Percentiles rank a stretch among this genome's conserved stretches.
phyloP scores from a whole-genome alignment of 2,329 filamentous ascomycete species.

The Scedosporium dehoogii region DNA sequence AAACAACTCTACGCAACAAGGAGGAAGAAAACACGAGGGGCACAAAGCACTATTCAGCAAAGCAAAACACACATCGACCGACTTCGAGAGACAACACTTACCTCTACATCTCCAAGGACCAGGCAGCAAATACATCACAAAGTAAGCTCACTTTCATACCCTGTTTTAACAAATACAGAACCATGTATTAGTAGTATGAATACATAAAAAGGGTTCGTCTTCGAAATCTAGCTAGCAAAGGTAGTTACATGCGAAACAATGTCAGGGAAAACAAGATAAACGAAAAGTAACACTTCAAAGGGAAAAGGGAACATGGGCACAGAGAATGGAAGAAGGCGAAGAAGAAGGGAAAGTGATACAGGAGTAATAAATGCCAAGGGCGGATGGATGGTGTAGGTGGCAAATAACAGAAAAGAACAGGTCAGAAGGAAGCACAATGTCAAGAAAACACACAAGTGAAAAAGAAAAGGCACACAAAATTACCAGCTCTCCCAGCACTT shows the following conservation, averaged over 20 bases:
- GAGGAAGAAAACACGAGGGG: too few species aligned
- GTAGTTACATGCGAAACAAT: neutral
- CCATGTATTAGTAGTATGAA: neutral
- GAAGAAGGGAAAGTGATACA: neutral
- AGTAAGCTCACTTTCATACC: too few species aligned
- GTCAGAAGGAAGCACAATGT: neutral
- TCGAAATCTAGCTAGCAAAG: neutral
- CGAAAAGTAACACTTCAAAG: neutral
- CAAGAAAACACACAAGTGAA: neutral
- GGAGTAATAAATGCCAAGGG: neutral
- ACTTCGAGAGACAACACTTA: too few species aligned
- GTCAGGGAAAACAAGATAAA: neutral
- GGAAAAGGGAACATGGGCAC: neutral
- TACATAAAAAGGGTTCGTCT: neutral
- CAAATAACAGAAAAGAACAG: constrained; percentile 2
- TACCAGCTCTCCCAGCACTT: neutral
- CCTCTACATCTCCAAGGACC: too few species aligned
- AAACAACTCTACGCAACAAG: too few species aligned
- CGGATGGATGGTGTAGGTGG: neutral
- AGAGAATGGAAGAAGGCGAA: neutral
- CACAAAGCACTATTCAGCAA: too few species aligned
- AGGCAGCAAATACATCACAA: too few species aligned
- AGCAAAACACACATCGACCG: too few species aligned
- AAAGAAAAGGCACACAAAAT: constrained; percentile 2
- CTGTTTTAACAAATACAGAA: neutral